Conservation (phyloP, 2,329 filamentous ascomycete species). For the Fusarium sp. region DNA sequence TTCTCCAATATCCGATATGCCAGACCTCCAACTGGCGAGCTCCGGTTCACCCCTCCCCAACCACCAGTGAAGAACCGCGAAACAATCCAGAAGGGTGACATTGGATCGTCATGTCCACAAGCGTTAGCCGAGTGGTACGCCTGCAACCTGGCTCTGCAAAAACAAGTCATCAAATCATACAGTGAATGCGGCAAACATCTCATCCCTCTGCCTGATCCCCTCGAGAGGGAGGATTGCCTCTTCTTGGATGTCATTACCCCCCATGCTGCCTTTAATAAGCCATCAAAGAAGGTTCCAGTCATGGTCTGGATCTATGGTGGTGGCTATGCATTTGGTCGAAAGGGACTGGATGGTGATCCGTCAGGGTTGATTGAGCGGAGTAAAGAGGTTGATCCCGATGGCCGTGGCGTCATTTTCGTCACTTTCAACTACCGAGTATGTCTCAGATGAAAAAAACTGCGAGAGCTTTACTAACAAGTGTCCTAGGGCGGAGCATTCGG, state of each 20-base stretch:
- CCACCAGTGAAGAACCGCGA: not conserved
- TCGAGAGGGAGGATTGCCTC: not conserved
- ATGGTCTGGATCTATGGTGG: not conserved
- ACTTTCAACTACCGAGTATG: slow-evolving; percentile 7
- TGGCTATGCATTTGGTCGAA: not conserved
- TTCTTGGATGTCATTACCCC: not conserved
- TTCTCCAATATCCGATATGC: not conserved
- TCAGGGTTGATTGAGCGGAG: not conserved
- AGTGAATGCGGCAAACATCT: not conserved
- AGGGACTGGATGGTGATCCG: not conserved
- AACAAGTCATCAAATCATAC: not conserved
- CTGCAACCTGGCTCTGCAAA: not conserved
- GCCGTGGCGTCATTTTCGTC: not conserved
- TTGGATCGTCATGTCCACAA: not conserved
- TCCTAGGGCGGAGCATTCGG: not conserved
- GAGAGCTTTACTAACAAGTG: not conserved
- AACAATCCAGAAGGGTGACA: not conserved
- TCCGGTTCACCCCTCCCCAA: not conserved
- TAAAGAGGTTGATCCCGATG: not conserved
- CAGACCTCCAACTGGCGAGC: not conserved
- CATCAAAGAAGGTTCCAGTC: not conserved
- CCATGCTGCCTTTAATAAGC: not conserved
- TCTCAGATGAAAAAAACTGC: not conserved
- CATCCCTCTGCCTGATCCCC: not conserved
- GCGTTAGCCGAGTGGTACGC: not conserved